A percentile compares a stretch with the other conserved stretches of the same genome.
Evolutionary conservation across 2,329 filamentous ascomycete genomes (phyloP).

Genomic region (Penicillium frequentans): DNA sequence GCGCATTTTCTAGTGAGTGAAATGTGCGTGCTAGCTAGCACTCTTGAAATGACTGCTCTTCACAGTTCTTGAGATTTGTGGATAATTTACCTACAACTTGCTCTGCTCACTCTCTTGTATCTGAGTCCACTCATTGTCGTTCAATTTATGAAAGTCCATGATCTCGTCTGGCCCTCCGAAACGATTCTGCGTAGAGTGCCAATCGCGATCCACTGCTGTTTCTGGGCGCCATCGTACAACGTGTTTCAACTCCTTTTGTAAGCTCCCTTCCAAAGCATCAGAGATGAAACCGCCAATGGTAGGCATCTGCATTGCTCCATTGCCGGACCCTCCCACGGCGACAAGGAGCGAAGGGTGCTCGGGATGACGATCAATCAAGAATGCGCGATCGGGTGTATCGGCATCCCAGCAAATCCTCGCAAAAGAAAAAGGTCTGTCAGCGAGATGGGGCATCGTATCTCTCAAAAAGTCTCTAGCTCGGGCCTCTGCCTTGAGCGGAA

Average conservation of each 20-base stretch:
- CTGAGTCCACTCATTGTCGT: constrained; percentile 40
- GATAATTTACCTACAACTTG: not conserved
- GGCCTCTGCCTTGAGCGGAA: constrained; percentile 48
- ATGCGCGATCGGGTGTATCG: constrained; percentile 56
- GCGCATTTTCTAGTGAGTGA: constrained; percentile 59
- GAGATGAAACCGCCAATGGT: constrained; percentile 52
- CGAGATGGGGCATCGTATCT: constrained; percentile 56
- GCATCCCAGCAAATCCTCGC: constrained; percentile 59
- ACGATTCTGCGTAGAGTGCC: constrained; percentile 50
- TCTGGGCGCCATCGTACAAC: constrained; percentile 55
- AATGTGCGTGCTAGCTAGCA: not conserved
- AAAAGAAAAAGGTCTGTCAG: constrained; percentile 49
- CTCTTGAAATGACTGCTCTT: not conserved
- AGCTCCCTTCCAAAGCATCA: constrained; percentile 48
- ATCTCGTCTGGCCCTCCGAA: constrained; percentile 50
- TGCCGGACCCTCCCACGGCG: constrained; percentile 53
- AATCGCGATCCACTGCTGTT: constrained; percentile 47
- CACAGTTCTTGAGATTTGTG: not conserved
- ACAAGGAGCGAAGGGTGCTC: constrained; percentile 45
- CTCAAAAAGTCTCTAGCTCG: constrained; percentile 51
- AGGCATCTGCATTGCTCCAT: constrained; percentile 56
- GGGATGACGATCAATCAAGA: constrained; percentile 54
- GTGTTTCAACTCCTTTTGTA: constrained; percentile 45
- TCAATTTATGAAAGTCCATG: constrained; percentile 49
- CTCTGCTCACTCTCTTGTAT: constrained; percentile 6